Evolutionary conservation across 148 eudicot genomes (phyloP).

Genomic region (Mesembryanthemum crystallinum): DNA sequence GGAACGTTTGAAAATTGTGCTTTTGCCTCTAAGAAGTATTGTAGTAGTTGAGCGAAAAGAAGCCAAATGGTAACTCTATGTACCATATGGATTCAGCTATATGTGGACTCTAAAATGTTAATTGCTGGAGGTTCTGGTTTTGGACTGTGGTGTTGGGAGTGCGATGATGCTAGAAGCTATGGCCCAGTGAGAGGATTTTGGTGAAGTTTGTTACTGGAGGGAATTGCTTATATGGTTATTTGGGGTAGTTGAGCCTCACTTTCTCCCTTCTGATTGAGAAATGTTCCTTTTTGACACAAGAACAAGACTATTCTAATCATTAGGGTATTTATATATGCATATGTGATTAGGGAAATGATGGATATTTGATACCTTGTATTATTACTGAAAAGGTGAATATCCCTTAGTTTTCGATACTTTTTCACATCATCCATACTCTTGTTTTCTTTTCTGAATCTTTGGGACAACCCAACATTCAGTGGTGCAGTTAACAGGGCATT

Average conservation of each 20-base stretch:
- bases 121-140: background rate
- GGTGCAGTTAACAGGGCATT: slow-evolving; percentile 15
- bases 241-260: slow-evolving; percentile 5
- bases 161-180: slow-evolving; percentile 2
- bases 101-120: background rate
- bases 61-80: slow-evolving; percentile 23
- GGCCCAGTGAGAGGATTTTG: background rate
- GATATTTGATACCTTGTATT: too few relatives aligned
- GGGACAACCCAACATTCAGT: slow-evolving; percentile 4
- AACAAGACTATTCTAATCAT: background rate
- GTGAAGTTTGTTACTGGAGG: slow-evolving; percentile 3
- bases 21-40: slow-evolving; percentile 17
- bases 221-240: slow-evolving; percentile 10
- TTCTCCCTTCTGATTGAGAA: background rate
- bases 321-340: background rate
- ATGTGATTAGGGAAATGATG: slow-evolving; percentile 1
- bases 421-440: too few relatives aligned
- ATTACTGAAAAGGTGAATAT: too few relatives aligned
- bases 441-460: background rate
- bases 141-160: background rate
- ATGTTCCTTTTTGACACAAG: background rate
- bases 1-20: slow-evolving; percentile 50
- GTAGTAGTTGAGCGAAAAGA: slow-evolving; percentile 28
- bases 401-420: too few relatives aligned
- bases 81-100: slow-evolving; percentile 23